These are phyloP conservation scores for Yamadazyma siamensis DNA, from an alignment of 1,139 yeast genomes.

Conservation along the genomic window DNA sequence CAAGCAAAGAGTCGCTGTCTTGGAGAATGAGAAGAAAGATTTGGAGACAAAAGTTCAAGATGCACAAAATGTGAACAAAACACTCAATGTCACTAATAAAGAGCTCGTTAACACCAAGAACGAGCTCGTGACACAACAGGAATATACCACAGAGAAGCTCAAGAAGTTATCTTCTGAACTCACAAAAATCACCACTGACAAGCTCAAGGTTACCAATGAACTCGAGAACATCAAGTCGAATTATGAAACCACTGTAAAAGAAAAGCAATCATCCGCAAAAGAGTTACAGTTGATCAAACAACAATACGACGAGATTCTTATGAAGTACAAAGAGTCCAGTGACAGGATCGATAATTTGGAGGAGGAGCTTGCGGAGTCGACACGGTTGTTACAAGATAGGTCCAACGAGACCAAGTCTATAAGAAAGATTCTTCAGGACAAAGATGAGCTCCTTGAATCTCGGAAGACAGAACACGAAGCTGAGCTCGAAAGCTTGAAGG, in stretches of 20 bases:
- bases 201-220: constrained; percentile 49
- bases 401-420: constrained; percentile 74
- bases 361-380: constrained; percentile 75
- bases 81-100: constrained; percentile 40
- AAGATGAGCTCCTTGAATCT: constrained; percentile 55
- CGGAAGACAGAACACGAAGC: constrained; percentile 33
- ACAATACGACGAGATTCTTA: constrained; percentile 73
- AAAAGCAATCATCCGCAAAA: constrained; percentile 47
- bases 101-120: constrained; percentile 35
- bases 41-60: constrained; percentile 31
- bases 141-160: constrained; percentile 33
- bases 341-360: constrained; percentile 64
- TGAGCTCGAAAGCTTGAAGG: constrained; percentile 35
- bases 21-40: constrained; percentile 33
- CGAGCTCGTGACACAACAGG: constrained; percentile 36
- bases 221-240: constrained; percentile 50
- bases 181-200: constrained; percentile 45
- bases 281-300: constrained; percentile 60
- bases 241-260: constrained; percentile 44
- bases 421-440: constrained; percentile 64
- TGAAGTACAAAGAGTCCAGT: constrained; percentile 65
- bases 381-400: constrained; percentile 72
- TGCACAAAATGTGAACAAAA: constrained; percentile 15
- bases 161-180: constrained; percentile 31
- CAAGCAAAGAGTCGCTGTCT: constrained; percentile 32